Base-by-base conservation (phyloP, 495 filamentous ascomycete genomes). In the Trichoderma gamsii region DNA sequence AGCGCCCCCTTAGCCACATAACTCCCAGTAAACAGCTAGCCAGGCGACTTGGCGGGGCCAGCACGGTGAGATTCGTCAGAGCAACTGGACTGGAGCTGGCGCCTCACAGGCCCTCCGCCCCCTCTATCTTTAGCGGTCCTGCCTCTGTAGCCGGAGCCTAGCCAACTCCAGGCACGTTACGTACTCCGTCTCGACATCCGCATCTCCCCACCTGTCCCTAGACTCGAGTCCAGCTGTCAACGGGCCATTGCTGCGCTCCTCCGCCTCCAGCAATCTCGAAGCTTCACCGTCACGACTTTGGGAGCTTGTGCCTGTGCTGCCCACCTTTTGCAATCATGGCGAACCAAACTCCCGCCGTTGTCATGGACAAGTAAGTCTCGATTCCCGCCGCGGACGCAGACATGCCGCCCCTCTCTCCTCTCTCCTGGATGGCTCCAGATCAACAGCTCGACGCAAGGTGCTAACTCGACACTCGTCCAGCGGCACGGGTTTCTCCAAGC, bases 301-400 rank as follows among this genome's bases (percentile, higher is more conserved):
- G 56, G 56, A 61, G 25, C 11, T 29, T 61, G 9, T 32, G 56
- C 56, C 56, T 61, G 56, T 61, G 56, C 56, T 61, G 56, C 56
- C 27, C 6, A 41, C 35, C 63, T 41, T 65, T 13, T 44, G 63
- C 63, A 65, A 65, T 32, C 75, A 99, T 99, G 95, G 92, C 95
- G 72, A 88, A 88, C 82, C 93, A 97, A 89, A 98, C 95, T 76
- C 95, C 95, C 71, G 95, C 95, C 90, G 96, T 99, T 97, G 95
- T 99, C 92, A 99, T 99, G 92, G 95, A 99, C 95, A 99, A 99
- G 95, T 99, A 89, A 73, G 95, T 61, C 23, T 9, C 16, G 11
- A 2, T 15, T 29, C 56, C 23, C 3, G 15, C 35, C 35, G 35
- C 8, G 35, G 35, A 38, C 8, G 35, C 35, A 38, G 35, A 6